Percentiles rank a stretch among this genome's conserved stretches.
phyloP scores from a whole-genome alignment of 176 grass and related monocot species.

The Zoysia japonica region DNA sequence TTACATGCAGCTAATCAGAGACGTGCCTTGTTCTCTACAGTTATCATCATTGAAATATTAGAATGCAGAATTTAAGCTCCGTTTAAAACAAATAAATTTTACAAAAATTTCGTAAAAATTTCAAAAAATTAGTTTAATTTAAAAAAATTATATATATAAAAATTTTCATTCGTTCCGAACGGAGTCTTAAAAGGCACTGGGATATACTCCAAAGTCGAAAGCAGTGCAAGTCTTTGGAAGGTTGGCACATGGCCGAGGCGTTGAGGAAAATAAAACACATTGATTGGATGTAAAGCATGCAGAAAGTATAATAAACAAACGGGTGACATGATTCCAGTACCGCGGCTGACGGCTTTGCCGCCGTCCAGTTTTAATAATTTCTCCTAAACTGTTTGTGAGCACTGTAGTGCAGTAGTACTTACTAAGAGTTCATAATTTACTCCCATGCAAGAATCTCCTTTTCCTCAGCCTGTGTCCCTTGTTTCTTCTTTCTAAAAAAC shows the following conservation, averaged over 20 bases:
- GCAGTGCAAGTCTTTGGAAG: not conserved
- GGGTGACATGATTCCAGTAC: not conserved
- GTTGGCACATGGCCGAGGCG: not conserved
- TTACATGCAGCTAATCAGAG: too few relatives aligned
- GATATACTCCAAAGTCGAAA: not conserved
- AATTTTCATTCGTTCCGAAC: too few relatives aligned
- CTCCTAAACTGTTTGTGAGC: not conserved
- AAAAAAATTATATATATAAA: too few relatives aligned
- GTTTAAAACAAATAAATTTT: too few relatives aligned
- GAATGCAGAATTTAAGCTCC: too few relatives aligned
- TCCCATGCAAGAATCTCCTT: slow-evolving; percentile 12
- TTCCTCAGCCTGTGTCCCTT: not conserved
- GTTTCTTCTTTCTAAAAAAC: not conserved
- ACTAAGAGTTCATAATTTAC: not conserved
- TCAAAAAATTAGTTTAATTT: too few relatives aligned
- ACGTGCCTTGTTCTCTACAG: too few relatives aligned
- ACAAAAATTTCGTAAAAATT: too few relatives aligned
- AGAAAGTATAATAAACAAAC: not conserved
- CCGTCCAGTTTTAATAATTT: slow-evolving; percentile 1
- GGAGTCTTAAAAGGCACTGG: too few relatives aligned
- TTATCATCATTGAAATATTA: too few relatives aligned
- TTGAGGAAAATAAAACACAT: not conserved
- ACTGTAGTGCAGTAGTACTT: too few relatives aligned
- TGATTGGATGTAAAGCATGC: not conserved
- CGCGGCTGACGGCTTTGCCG: not conserved